Base-by-base conservation (phyloP, 1,284 basidiomycete genomes). In the Heterobasidion annosum region DNA sequence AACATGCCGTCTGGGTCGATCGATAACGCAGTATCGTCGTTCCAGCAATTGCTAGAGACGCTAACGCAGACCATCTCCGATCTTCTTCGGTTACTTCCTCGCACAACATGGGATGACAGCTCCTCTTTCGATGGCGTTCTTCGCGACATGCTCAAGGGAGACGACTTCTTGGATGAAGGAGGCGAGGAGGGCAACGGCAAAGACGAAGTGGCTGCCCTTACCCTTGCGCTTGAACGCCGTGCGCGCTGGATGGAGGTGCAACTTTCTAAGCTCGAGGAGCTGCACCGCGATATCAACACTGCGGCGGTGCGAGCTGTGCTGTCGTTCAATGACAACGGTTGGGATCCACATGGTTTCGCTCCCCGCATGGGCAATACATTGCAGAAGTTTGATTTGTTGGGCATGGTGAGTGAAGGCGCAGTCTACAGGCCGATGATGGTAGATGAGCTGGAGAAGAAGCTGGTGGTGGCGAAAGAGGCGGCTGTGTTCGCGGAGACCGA, bases 171-270 rank as follows among this genome's bases (percentile, higher is more conserved):
- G 49, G 88, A 90, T 58, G 88, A 89, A 57, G 75, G 74, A 4
- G 79, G 78, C 15, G 85, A 87, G 47, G 84, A 85, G 52, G 70
- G 72, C 42, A 69, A 15, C 46, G 37, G 37, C 83, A 82, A 89
- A 58, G 86, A 89, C 63, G 88, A 91, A 65, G 88, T 91, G 5
- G 84, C 84, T 2, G 83, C 85, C n/a, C 70, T 91, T 58, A 91
- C 88, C 0, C 71, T 86, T 50, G 88, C 88, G 8, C 76, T 91
- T 50, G 89, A 91, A 65, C 84, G 87, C 55, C 84, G 89, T 15
- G 89, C 88, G 16, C 78, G 88, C 47, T 91, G 89, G 89, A 91
- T 91, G 89, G 88, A 91, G 68, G 85, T 89, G 33, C 89, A 91
- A 65, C 69, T 91, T 15, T 88, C 87, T 1, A 91, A 91, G 66